phyloP scores from a whole-genome alignment of 2,329 filamentous ascomycete genomes.

The Lanzia echinophila region DNA sequence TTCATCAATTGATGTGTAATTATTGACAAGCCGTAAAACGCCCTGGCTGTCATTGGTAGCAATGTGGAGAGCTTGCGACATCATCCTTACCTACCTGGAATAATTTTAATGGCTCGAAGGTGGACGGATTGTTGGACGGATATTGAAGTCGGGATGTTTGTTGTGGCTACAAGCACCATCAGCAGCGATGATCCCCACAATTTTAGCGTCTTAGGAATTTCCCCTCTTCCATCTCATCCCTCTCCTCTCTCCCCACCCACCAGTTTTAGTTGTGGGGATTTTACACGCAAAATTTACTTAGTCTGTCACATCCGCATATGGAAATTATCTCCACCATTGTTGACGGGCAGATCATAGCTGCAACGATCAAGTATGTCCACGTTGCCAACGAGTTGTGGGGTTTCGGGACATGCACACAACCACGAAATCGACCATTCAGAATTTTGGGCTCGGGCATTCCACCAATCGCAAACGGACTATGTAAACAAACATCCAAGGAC shows the following conservation, averaged over 20 bases:
- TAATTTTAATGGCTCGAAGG: neutral
- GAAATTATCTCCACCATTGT: neutral
- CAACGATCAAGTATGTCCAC: no score
- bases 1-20: neutral
- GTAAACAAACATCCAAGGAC: no score
- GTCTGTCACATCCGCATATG: neutral
- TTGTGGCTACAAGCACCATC: neutral
- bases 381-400: no score
- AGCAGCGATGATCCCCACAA: neutral
- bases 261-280: neutral
- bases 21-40: neutral
- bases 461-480: no score
- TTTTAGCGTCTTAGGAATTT: neutral
- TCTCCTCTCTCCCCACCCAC: no score
- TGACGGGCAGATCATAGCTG: neutral
- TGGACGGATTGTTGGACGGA: neutral
- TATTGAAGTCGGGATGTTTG: neutral
- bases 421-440: no score
- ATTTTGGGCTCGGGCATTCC: no score
- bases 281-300: no score
- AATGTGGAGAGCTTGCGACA: slow-evolving; percentile 6
- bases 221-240: neutral
- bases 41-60: neutral
- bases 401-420: no score
- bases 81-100: neutral